Base-by-base conservation (phyloP, 257 asterid species). In the Solanum verrucosum region DNA sequence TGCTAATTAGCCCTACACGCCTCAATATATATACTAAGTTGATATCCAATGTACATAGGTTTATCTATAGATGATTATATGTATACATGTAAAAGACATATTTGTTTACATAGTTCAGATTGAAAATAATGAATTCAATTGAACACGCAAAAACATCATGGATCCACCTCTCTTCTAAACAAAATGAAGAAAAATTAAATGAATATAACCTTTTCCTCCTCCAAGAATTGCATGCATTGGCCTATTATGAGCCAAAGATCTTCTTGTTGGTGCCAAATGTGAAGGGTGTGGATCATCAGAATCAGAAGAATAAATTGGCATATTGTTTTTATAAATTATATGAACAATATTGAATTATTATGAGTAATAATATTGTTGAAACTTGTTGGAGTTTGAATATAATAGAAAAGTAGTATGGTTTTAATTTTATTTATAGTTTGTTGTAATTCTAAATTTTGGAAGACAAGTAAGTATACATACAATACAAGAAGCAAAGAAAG, bases 141-240 rank as follows among this genome's bases (percentile, higher is more conserved):
- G 15, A 73, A 73, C 27, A 23, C 3, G 1, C 15, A 8, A 9
- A 73, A 70, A 20, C 4, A 11, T 0, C n/a, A 0, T 52, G 8
- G 0, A 18, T 52, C 10, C 0, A 0, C 3, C 21, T 5, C 60
- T 49, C 23, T 15, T 2, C 8, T 5, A 46, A 46, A 46, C 56
- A 46, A 46, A 56, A 18, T 23, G 14, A 23, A 23, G 29, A 60
- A 60, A 60, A 60, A 5, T 73, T 73, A 46, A 86, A 85, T 33
- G 33, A 42, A 33, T 65, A n/a, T 6, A 85, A 93, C 96, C 93
- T 92, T 83, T 92, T 71, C 95, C 94, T 46, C 92, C 94, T 63
- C 96, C 96, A 10, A 93, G 93, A 89, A 91, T 90, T 65, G 90
- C 89, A 89, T 92, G 94, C 56, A 92, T 71, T 6, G 96, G 91